Evolutionary conservation across 768 basidiomycete genomes (phyloP).

Genomic region (Suillus decipiens): DNA sequence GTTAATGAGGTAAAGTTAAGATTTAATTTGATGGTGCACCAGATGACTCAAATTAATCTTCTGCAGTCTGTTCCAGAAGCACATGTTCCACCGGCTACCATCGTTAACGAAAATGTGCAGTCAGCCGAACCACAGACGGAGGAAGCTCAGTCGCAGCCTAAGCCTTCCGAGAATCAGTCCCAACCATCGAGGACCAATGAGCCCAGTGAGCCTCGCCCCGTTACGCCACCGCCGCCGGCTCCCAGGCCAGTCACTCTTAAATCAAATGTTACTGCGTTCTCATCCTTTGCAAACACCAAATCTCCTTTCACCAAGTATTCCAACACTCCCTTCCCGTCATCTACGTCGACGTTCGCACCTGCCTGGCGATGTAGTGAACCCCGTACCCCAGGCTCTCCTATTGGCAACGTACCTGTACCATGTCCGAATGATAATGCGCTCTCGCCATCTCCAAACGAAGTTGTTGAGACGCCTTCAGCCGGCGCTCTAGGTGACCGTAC

Average conservation of each 20-base stretch:
- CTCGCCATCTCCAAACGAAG: conserved; percentile 25
- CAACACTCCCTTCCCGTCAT: conserved; percentile 23
- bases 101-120: conserved; percentile 4
- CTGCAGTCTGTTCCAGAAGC: conserved; percentile 14
- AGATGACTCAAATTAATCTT: conserved; percentile 12
- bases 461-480: background rate
- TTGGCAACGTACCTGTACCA: conserved; percentile 8
- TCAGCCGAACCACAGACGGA: conserved; percentile 16
- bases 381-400: conserved; percentile 7
- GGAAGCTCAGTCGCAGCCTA: background rate
- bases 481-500: conserved; percentile 1
- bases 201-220: conserved; percentile 6
- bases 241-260: conserved; percentile 11
- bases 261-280: conserved; percentile 35
- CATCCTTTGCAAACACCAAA: conserved; percentile 37
- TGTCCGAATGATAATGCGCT: conserved; percentile 10
- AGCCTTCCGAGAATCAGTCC: conserved; percentile 17
- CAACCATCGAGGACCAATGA: background rate
- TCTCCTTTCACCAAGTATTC: conserved; percentile 39
- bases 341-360: conserved; percentile 21
- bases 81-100: background rate
- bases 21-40: background rate
- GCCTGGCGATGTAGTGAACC: conserved; percentile 28
- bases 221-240: conserved; percentile 16
- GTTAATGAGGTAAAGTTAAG: conserved; percentile 19